A percentile compares a stretch with the other conserved stretches of the same genome.
These are phyloP conservation scores for Xylariomycetidae sp. DNA, from an alignment of 2,329 filamentous ascomycete genomes.

Conservation along the genomic window DNA sequence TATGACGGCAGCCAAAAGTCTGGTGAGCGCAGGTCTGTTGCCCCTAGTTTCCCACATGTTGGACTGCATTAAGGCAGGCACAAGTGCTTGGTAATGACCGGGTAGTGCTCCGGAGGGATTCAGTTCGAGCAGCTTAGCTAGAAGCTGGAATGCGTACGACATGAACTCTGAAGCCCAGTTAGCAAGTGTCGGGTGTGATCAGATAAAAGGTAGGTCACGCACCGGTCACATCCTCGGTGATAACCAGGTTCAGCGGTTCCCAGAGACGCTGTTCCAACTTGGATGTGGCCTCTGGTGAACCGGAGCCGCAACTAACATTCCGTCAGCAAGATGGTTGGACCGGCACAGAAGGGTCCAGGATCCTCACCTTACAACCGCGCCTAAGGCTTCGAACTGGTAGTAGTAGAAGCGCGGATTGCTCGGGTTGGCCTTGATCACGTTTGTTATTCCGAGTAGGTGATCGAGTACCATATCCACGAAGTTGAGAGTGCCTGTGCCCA, in stretches of 20 bases:
- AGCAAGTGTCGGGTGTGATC: not conserved
- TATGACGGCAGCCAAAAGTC: slow-evolving; percentile 78
- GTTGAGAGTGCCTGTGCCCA: slow-evolving; percentile 71
- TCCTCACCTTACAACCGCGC: slow-evolving; percentile 67
- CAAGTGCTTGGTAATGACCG: slow-evolving; percentile 71
- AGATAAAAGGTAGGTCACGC: slow-evolving; percentile 18
- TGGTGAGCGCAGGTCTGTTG: slow-evolving; percentile 85
- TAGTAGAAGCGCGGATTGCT: slow-evolving; percentile 98
- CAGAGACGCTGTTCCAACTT: slow-evolving; percentile 78
- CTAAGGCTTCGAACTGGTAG: slow-evolving; percentile 93
- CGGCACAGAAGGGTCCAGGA: not conserved
- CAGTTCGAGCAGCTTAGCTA: slow-evolving; percentile 82
- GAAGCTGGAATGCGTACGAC: slow-evolving; percentile 93
- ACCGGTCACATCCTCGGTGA: slow-evolving; percentile 78
- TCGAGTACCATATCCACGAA: slow-evolving; percentile 73
- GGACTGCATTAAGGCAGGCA: slow-evolving; percentile 74
- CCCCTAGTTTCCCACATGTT: slow-evolving; percentile 85
- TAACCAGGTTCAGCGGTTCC: slow-evolving; percentile 72
- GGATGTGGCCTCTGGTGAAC: slow-evolving; percentile 58
- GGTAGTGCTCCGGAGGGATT: slow-evolving; percentile 75
- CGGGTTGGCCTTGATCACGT: slow-evolving; percentile 87
- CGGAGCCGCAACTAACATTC: slow-evolving; percentile 42
- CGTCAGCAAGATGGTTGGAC: not conserved
- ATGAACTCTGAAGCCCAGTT: slow-evolving; percentile 67
- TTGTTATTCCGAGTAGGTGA: slow-evolving; percentile 83